These are phyloP conservation scores for Aspergillus sp. DNA, from an alignment of 2,329 filamentous ascomycete genomes.

Conservation along the genomic window DNA sequence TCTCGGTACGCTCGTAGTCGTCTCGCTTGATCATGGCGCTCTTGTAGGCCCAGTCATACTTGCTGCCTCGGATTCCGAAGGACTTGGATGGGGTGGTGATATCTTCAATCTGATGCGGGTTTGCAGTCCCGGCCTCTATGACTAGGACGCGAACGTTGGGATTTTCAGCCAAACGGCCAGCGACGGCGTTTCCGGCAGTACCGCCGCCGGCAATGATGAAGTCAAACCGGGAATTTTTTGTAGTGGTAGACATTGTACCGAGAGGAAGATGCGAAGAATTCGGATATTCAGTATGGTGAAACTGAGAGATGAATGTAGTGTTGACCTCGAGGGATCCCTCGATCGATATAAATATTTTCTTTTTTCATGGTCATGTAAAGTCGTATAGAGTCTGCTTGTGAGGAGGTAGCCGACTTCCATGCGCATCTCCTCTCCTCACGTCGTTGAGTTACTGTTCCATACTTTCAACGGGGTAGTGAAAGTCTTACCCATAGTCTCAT, in stretches of 20 bases:
- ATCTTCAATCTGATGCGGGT: conserved; percentile 44
- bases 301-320: background rate
- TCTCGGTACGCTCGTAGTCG: conserved; percentile 55
- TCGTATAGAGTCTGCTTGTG: background rate
- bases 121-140: conserved; percentile 34
- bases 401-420: background rate
- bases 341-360: background rate
- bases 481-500: background rate
- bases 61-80: conserved; percentile 50
- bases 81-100: conserved; percentile 54
- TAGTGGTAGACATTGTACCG: conserved; percentile 5
- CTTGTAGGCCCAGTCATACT: conserved; percentile 58
- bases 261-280: background rate
- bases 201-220: conserved; percentile 29
- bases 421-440: background rate
- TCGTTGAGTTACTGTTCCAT: background rate
- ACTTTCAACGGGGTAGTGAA: background rate
- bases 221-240: conserved; percentile 16
- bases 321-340: background rate
- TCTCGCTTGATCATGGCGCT: conserved; percentile 51
- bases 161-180: conserved; percentile 49
- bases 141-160: conserved; percentile 35
- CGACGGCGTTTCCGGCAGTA: conserved; percentile 38
- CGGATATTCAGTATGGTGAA: background rate
- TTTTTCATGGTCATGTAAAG: background rate